Percentiles rank a stretch among this genome's conserved stretches.
Evolutionary conservation across 2,329 filamentous ascomycete species (phyloP).

Genomic region (Cladosporium sp.): DNA sequence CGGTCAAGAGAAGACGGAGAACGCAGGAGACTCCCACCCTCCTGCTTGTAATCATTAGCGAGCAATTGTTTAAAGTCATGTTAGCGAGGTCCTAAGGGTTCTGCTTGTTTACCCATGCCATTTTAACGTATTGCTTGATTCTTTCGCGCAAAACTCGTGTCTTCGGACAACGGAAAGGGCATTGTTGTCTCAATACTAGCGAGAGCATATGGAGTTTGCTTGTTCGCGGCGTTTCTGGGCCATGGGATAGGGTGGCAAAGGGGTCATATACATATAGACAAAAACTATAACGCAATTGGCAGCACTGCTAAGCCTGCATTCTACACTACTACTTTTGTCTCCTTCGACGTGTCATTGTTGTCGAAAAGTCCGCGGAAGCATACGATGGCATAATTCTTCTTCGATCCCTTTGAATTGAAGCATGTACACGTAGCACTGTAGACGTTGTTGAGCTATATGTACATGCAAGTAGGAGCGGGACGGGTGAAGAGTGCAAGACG

Average conservation of each 20-base stretch:
- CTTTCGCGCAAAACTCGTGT: neutral
- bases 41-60: neutral
- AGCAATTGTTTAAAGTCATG: neutral
- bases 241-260: neutral
- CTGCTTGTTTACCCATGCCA: neutral
- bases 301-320: too few species aligned
- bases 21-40: neutral
- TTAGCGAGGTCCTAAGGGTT: neutral
- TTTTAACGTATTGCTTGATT: neutral
- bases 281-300: too few species aligned
- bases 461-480: too few species aligned
- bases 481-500: too few species aligned
- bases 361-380: too few species aligned
- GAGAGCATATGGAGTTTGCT: too few species aligned
- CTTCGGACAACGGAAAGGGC: neutral
- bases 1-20: neutral
- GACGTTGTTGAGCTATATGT: too few species aligned
- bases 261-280: neutral
- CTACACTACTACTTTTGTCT: too few species aligned
- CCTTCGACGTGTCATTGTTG: too few species aligned
- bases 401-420: too few species aligned
- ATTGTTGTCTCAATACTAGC: neutral
- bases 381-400: too few species aligned
- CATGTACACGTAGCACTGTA: too few species aligned
- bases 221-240: neutral